Evolutionary conservation across 106 monocot genomes (phyloP).

Genomic region (Gastrodia elata): DNA sequence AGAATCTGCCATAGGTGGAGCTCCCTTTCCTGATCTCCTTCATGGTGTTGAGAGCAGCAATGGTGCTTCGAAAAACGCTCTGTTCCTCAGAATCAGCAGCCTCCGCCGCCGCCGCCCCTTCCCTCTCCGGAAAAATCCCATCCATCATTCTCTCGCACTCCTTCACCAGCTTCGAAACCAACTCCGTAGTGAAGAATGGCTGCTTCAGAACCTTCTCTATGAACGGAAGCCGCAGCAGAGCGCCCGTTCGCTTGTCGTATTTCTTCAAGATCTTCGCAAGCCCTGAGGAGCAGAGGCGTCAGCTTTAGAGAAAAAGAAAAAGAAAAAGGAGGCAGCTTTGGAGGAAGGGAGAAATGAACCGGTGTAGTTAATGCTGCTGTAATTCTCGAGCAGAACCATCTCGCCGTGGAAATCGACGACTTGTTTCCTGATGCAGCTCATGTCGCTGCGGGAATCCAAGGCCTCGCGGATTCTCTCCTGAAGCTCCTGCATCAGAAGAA

Average conservation of each 20-base stretch:
- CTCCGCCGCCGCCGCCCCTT: background rate
- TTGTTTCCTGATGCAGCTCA: constrained; percentile 39
- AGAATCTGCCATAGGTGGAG: constrained; percentile 75
- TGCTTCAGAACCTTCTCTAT: constrained; percentile 72
- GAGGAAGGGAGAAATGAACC: constrained; percentile 20
- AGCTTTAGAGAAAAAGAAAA: background rate
- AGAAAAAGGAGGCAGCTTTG: background rate
- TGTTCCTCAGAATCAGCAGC: constrained; percentile 12
- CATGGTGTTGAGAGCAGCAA: constrained; percentile 74
- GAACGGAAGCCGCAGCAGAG: constrained; percentile 55
- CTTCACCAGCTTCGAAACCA: constrained; percentile 64
- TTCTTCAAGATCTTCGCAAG: constrained; percentile 95
- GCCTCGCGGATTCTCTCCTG: constrained; percentile 42
- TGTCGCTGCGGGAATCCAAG: constrained; percentile 20
- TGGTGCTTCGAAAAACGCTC: constrained; percentile 55
- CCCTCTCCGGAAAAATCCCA: constrained; percentile 20
- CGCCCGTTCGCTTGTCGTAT: constrained; percentile 83
- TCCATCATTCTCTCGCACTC: constrained; percentile 77
- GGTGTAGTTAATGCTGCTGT: constrained; percentile 92
- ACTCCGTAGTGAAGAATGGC: constrained; percentile 87
- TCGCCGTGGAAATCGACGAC: constrained; percentile 85
- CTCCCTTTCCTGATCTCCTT: constrained; percentile 64
- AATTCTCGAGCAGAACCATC: constrained; percentile 87
- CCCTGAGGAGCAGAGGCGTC: constrained; percentile 34
- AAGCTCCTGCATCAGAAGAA: constrained; percentile 30